Conservation (phyloP, 2,329 filamentous ascomycete genomes). For the Penicillium polonicum region DNA sequence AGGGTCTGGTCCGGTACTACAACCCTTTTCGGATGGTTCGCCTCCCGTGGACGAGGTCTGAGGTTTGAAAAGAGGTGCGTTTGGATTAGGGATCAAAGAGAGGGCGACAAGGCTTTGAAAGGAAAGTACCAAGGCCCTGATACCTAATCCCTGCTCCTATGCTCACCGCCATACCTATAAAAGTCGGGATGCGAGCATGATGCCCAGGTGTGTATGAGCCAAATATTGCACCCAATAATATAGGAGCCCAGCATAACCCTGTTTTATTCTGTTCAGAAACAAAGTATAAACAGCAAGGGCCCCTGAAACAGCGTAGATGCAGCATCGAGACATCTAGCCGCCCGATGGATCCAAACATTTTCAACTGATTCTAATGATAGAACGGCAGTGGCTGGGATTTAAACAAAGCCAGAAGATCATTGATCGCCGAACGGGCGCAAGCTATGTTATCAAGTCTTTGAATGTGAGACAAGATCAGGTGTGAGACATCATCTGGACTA, state of each 20-base stretch:
- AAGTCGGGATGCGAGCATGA: too few relatives aligned
- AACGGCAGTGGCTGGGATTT: neutral
- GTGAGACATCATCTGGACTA: conserved; percentile 5
- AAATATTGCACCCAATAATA: neutral
- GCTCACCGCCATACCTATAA: neutral
- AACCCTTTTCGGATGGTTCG: neutral
- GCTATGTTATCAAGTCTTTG: neutral
- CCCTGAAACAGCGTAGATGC: neutral
- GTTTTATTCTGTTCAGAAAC: neutral
- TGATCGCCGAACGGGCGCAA: neutral
- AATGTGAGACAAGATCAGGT: conserved; percentile 1
- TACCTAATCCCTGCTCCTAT: neutral
- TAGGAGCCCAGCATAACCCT: neutral
- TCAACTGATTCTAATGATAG: neutral
- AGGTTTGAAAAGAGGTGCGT: neutral
- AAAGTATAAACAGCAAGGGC: neutral
- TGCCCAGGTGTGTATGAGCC: too few relatives aligned
- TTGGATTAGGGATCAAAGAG: neutral
- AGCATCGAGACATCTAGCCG: neutral
- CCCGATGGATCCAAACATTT: neutral
- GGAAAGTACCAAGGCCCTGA: neutral
- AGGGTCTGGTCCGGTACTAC: neutral
- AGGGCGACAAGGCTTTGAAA: neutral
- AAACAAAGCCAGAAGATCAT: neutral
- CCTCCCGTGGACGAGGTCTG: too few relatives aligned